Conservation (phyloP, 1,139 yeast species). For the Protomyces arabidopsidicola region DNA sequence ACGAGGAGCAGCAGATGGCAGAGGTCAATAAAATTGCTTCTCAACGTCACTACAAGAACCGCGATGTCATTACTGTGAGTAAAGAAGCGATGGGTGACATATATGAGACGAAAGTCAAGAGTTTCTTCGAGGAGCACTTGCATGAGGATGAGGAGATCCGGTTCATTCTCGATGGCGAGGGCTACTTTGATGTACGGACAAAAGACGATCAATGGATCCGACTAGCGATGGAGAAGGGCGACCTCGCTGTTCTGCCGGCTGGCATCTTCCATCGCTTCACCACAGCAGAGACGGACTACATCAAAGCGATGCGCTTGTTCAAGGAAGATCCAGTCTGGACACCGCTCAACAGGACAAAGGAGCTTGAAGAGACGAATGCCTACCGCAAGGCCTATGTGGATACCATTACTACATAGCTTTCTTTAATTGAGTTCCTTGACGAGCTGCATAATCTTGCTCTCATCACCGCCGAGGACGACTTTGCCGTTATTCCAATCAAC, state of each 20-base stretch:
- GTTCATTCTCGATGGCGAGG: conserved; percentile 82
- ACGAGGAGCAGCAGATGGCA: conserved; percentile 43
- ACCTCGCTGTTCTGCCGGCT: conserved; percentile 46
- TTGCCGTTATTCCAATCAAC: conserved; percentile 23
- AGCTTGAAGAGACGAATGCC: conserved; percentile 41
- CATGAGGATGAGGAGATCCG: conserved; percentile 98
- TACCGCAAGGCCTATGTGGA: conserved; percentile 46
- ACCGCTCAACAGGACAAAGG: conserved; percentile 63
- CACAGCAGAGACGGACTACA: conserved; percentile 55
- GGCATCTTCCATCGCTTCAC: conserved; percentile 43
- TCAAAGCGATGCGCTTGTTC: conserved; percentile 77
- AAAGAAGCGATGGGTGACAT: conserved; percentile 59
- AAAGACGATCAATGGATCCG: conserved; percentile 72
- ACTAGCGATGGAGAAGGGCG: conserved; percentile 58
- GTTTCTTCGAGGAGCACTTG: conserved; percentile 78
- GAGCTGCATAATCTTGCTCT: conserved; percentile 7
- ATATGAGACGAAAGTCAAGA: conserved; percentile 59
- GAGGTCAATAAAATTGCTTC: conserved; percentile 64
- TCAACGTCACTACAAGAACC: conserved; percentile 68
- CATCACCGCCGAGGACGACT: conserved; percentile 22
- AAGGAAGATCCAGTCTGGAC: conserved; percentile 78
- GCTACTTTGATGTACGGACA: conserved; percentile 84
- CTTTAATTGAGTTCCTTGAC: conserved; percentile 4
- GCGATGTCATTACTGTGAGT: conserved; percentile 66
- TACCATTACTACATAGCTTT: conserved; percentile 33